Evolutionary conservation across 1,139 yeast species (phyloP).

Genomic region (Hyphopichia fennica): DNA sequence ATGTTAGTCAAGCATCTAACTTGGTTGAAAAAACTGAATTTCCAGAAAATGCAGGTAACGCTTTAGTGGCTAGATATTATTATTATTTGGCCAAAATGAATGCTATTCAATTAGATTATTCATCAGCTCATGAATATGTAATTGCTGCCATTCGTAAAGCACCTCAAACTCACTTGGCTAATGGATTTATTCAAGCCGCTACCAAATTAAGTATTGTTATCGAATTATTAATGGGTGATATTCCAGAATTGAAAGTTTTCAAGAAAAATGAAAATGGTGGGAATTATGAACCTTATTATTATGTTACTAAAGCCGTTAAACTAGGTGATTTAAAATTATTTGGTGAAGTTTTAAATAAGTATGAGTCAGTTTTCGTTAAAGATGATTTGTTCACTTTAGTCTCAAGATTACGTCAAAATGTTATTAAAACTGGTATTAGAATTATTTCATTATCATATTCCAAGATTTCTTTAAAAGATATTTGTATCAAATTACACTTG

Average conservation of each 20-base stretch:
- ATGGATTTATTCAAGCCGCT: slow-evolving; percentile 88
- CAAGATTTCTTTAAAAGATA: slow-evolving; percentile 85
- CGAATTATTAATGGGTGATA: slow-evolving; percentile 94
- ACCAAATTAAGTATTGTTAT: slow-evolving; percentile 85
- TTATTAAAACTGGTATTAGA: slow-evolving; percentile 95
- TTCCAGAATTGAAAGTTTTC: slow-evolving; percentile 88
- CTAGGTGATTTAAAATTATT: slow-evolving; percentile 86
- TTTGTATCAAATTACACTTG: slow-evolving; percentile 83
- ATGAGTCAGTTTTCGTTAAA: slow-evolving; percentile 59
- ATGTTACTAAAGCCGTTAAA: slow-evolving; percentile 88
- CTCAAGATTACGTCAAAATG: slow-evolving; percentile 90
- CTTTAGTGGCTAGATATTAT: slow-evolving; percentile 87
- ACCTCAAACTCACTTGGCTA: slow-evolving; percentile 86
- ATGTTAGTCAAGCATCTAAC: slow-evolving; percentile 84
- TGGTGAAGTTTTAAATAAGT: slow-evolving; percentile 67
- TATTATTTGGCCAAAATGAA: slow-evolving; percentile 87
- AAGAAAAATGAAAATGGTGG: slow-evolving; percentile 57
- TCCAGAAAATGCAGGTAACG: slow-evolving; percentile 82
- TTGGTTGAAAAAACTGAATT: slow-evolving; percentile 86
- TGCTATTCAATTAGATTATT: slow-evolving; percentile 91
- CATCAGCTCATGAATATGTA: slow-evolving; percentile 85
- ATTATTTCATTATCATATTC: slow-evolving; percentile 90
- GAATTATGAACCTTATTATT: slow-evolving; percentile 73
- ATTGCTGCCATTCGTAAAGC: slow-evolving; percentile 94
- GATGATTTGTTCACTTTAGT: slow-evolving; percentile 88